These are phyloP conservation scores for Endocladia muricata DNA, from an alignment of 31 red algal genomes.

Conservation along the genomic window DNA sequence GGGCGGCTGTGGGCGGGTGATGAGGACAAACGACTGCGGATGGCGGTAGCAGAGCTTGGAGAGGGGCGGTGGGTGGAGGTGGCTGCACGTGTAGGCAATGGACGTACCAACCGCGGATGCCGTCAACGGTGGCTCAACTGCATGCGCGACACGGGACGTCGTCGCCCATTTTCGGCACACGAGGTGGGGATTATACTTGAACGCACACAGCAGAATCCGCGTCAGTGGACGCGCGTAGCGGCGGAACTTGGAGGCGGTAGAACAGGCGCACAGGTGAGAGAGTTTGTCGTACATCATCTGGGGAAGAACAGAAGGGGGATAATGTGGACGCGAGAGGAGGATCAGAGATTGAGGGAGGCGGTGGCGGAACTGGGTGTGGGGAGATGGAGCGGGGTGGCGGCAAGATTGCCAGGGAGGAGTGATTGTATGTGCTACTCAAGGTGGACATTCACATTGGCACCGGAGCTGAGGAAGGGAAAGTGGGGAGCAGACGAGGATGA, in stretches of 20 bases:
- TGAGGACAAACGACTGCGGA: neutral
- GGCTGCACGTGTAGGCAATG: conserved; percentile 2
- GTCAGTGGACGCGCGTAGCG: conserved; percentile 19
- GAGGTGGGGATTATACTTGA: neutral
- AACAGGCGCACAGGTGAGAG: conserved; percentile 10
- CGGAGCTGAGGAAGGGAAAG: neutral
- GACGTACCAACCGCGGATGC: conserved; percentile 14
- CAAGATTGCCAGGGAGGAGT: neutral
- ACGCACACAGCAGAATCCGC: neutral
- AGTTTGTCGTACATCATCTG: neutral
- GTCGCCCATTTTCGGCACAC: neutral
- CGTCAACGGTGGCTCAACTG: conserved; percentile 11
- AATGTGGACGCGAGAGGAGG: conserved; percentile 15
- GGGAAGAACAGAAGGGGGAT: neutral
- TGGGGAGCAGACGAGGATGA: conserved; percentile 6
- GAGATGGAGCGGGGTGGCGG: neutral
- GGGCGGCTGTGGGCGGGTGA: neutral
- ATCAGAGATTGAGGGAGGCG: neutral
- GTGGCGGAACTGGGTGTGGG: conserved; percentile 13
- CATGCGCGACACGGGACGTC: neutral
- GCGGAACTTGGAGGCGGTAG: neutral
- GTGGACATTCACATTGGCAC: conserved; percentile 14
- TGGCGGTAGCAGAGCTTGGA: neutral
- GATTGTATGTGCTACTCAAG: conserved; percentile 2
- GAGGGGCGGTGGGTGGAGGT: neutral